These are phyloP conservation scores for Austroboletus rostrupii DNA, from an alignment of 1,284 basidiomycete genomes.

Conservation along the genomic window DNA sequence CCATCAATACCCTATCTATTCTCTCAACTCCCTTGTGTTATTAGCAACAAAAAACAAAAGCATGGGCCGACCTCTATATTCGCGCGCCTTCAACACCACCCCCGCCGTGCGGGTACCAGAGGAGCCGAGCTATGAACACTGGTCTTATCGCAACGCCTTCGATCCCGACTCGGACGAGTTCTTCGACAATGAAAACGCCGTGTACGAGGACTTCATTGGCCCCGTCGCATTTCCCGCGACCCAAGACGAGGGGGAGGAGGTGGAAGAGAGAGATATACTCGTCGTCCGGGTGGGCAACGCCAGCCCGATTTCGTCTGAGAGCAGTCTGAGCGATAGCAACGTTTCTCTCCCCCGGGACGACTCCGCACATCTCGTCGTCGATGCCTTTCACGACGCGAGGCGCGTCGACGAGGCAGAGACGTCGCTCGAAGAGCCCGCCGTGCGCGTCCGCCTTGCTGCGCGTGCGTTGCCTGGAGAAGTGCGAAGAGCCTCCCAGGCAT, in stretches of 20 bases:
- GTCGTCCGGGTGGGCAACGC: conserved; percentile 26
- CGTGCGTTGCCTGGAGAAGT: conserved; percentile 10
- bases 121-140: conserved; percentile 45
- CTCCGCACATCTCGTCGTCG: conserved; percentile 34
- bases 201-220: conserved; percentile 65
- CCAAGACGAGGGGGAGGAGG: conserved; percentile 27
- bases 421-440: conserved; percentile 11
- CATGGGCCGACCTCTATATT: conserved; percentile 72
- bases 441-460: conserved; percentile 25
- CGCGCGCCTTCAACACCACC: conserved; percentile 37
- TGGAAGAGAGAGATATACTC: conserved; percentile 21
- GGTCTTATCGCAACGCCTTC: conserved; percentile 64
- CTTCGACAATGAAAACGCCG: conserved; percentile 52
- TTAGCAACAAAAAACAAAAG: conserved; percentile 33
- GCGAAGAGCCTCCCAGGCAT: conserved; percentile 6
- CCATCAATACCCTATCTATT: too few relatives aligned
- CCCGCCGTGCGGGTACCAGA: conserved; percentile 51
- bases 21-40: conserved; percentile 22
- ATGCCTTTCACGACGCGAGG: conserved; percentile 28
- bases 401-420: conserved; percentile 9
- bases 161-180: conserved; percentile 81
- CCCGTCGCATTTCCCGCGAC: conserved; percentile 14
- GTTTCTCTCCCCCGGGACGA: conserved; percentile 43
- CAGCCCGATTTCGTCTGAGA: conserved; percentile 33
- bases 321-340: conserved; percentile 36